Percentiles rank a stretch among this genome's conserved stretches.
phyloP scores from a whole-genome alignment of 768 basidiomycete genomes.

The Leucosporidium creatinivorum region DNA sequence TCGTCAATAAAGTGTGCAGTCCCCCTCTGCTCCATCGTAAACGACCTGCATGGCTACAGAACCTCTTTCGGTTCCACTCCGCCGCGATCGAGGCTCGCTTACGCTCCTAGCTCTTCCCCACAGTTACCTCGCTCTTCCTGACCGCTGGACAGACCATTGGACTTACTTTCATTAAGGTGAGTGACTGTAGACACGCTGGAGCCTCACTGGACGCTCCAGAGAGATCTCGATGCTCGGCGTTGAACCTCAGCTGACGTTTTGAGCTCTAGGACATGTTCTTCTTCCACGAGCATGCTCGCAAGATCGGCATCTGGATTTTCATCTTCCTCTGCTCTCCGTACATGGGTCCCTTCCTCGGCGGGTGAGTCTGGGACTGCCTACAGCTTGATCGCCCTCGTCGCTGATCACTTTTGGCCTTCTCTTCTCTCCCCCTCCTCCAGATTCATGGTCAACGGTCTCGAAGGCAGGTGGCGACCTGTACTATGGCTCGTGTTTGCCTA shows the following conservation, averaged over 20 bases:
- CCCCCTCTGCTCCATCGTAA: no score
- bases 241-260: no score
- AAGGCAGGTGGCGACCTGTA: conserved; percentile 21
- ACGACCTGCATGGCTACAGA: no score
- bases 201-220: no score
- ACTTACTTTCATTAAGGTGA: conserved; percentile 10
- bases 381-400: no score
- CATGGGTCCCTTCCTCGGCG: conserved; percentile 11
- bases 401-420: neutral
- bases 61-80: no score
- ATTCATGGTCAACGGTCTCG: conserved; percentile 21
- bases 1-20: no score
- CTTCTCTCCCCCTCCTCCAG: conserved; percentile 11
- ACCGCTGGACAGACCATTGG: conserved; percentile 28
- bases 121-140: conserved; percentile 29
- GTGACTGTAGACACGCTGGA: neutral
- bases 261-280: conserved; percentile 20
- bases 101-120: no score
- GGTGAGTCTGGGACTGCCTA: no score
- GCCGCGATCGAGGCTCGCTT: no score
- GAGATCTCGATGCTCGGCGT: neutral
- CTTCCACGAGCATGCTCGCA: conserved; percentile 18
- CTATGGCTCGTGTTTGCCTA: conserved; percentile 33
- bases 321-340: conserved; percentile 24
- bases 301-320: conserved; percentile 26